Percentiles rank a stretch among this genome's conserved stretches.
phyloP scores from a whole-genome alignment of 2,329 filamentous ascomycete genomes.

The Colletotrichum sansevieriae region DNA sequence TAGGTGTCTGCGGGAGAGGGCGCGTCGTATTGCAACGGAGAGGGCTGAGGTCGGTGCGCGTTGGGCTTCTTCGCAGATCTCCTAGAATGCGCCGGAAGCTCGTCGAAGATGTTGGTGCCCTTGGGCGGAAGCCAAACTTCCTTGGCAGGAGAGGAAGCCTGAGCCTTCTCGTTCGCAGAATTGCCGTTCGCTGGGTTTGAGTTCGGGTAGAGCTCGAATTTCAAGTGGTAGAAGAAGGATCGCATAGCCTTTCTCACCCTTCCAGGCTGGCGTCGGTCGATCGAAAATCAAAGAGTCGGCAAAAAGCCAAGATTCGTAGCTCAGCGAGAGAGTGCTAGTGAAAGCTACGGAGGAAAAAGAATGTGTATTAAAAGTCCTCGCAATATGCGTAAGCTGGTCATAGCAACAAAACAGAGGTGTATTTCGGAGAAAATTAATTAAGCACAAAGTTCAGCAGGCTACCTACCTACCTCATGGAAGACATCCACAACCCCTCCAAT shows the following conservation, averaged over 20 bases:
- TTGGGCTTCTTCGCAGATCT: slow-evolving; percentile 37
- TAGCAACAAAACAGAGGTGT: slow-evolving; percentile 21
- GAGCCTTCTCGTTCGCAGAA: slow-evolving; percentile 16
- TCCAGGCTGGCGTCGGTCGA: slow-evolving; percentile 9
- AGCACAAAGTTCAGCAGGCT: slow-evolving; percentile 11
- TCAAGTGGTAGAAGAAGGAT: slow-evolving; percentile 75
- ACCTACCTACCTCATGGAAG: background rate
- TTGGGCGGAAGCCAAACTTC: slow-evolving; percentile 65
- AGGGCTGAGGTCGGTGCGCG: slow-evolving; percentile 31
- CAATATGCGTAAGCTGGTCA: slow-evolving; percentile 15
- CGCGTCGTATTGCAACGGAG: slow-evolving; percentile 40
- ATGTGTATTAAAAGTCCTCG: background rate
- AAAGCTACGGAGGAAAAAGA: slow-evolving; percentile 43
- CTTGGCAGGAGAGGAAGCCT: slow-evolving; percentile 33
- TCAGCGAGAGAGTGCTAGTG: background rate
- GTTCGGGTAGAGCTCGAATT: slow-evolving; percentile 72
- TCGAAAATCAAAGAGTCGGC: background rate
- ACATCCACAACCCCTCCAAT: slow-evolving; percentile 17
- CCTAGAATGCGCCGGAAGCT: slow-evolving; percentile 65
- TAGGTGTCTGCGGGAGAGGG: slow-evolving; percentile 27
- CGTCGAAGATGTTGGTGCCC: slow-evolving; percentile 66
- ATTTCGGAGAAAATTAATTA: slow-evolving; percentile 14
- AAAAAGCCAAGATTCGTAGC: too few species aligned
- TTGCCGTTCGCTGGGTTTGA: slow-evolving; percentile 51
- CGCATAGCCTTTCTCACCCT: slow-evolving; percentile 61